Conservation (phyloP, 768 basidiomycete species). For the Dioszegia hungarica region DNA sequence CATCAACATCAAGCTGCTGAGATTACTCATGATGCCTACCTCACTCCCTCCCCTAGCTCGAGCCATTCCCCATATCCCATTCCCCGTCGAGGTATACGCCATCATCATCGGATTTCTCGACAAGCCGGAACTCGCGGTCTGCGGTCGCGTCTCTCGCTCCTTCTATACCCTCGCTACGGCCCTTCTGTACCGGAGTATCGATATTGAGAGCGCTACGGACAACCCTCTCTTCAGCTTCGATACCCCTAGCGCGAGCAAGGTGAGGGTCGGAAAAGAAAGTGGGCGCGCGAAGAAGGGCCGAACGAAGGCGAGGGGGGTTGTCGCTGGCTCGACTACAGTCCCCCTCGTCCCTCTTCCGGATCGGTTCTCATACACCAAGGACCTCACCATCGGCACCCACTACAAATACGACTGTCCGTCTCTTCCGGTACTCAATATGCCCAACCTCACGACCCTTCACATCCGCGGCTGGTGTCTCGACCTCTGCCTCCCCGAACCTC, state of each 20-base stretch:
- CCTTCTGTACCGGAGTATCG: not conserved
- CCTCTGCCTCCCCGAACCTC: too few relatives aligned
- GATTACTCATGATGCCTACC: too few relatives aligned
- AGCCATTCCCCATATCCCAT: too few relatives aligned
- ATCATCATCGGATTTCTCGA: not conserved
- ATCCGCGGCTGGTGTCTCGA: too few relatives aligned
- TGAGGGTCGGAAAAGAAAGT: too few relatives aligned
- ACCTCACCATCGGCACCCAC: not conserved
- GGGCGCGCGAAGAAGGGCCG: too few relatives aligned
- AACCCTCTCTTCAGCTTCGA: not conserved
- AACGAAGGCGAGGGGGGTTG: too few relatives aligned
- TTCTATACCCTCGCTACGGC: not conserved
- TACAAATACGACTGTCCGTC: not conserved
- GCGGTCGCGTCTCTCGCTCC: not conserved
- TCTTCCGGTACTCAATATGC: not conserved
- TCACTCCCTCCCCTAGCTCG: too few relatives aligned
- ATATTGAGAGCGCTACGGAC: not conserved
- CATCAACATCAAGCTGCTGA: too few relatives aligned
- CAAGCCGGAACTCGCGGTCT: not conserved
- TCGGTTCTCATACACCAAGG: not conserved
- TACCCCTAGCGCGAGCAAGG: too few relatives aligned
- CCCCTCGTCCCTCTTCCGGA: not conserved
- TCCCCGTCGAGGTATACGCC: not conserved
- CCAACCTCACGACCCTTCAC: not conserved
- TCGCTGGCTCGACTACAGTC: too few relatives aligned